A percentile compares a stretch with the other conserved stretches of the same genome.
Conservation (phyloP, 805 yeast species). For the Blastobotrys americana region DNA sequence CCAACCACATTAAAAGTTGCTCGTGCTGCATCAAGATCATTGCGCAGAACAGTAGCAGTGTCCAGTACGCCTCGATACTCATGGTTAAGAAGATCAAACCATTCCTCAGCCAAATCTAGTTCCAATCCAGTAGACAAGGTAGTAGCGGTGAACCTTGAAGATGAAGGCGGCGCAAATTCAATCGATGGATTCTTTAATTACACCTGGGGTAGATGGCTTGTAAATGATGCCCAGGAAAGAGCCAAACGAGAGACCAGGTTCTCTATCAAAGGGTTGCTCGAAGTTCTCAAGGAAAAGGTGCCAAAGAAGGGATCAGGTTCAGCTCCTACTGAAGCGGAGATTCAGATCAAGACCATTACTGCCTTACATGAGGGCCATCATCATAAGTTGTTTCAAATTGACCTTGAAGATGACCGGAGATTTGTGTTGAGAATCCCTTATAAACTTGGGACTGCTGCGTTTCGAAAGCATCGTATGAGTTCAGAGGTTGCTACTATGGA, state of each 20-base stretch:
- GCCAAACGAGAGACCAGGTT: constrained; percentile 71
- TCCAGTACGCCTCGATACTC: not conserved
- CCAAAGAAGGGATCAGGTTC: constrained; percentile 21
- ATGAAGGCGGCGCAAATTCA: constrained; percentile 25
- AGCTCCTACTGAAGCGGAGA: constrained; percentile 39
- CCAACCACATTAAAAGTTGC: not conserved
- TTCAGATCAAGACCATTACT: constrained; percentile 60
- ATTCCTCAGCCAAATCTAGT: no score
- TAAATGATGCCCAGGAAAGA: constrained; percentile 67
- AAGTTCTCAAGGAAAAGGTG: constrained; percentile 26
- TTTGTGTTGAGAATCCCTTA: constrained; percentile 84
- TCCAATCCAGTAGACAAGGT: no score
- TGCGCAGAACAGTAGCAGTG: not conserved
- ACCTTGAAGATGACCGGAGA: constrained; percentile 49
- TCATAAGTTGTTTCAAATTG: constrained; percentile 74
- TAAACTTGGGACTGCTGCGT: constrained; percentile 57
- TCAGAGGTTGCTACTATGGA: constrained; percentile 94
- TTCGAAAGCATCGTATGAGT: constrained; percentile 51
- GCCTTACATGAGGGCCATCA: constrained; percentile 93
- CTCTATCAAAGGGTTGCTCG: constrained; percentile 67
- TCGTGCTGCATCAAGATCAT: not conserved
- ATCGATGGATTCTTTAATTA: constrained; percentile 57
- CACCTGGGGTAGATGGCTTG: constrained; percentile 94
- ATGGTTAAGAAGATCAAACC: no score
- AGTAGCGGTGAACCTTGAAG: not conserved